A percentile compares a stretch with the other conserved stretches of the same genome.
These are phyloP conservation scores for Talaromyces albobiverticillius DNA, from an alignment of 2,329 filamentous ascomycete species.

Conservation along the genomic window DNA sequence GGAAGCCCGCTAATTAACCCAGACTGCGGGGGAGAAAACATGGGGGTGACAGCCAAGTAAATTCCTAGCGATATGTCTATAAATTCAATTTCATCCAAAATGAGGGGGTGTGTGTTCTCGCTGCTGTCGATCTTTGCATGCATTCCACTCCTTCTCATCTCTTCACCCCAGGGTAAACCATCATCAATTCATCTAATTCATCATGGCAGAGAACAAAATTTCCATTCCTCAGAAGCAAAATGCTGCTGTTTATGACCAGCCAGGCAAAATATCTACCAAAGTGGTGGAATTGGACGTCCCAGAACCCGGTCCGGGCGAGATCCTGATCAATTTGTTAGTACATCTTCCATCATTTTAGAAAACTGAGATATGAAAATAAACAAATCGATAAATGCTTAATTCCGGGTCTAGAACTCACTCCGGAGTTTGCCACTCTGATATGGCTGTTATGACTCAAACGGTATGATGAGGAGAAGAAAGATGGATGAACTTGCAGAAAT, in stretches of 20 bases:
- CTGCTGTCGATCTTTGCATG: too few species aligned
- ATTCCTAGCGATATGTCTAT: too few species aligned
- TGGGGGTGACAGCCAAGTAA: too few species aligned
- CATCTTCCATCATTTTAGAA: background rate
- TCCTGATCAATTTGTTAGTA: slow-evolving; percentile 59
- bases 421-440: slow-evolving; percentile 64
- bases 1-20: too few species aligned
- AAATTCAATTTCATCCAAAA: too few species aligned
- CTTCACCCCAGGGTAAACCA: background rate
- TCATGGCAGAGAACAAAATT: slow-evolving; percentile 29
- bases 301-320: slow-evolving; percentile 61
- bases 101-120: too few species aligned
- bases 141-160: too few species aligned
- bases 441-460: slow-evolving; percentile 54
- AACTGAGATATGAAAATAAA: too few species aligned
- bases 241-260: slow-evolving; percentile 63
- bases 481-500: background rate
- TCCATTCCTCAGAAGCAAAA: slow-evolving; percentile 59
- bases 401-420: slow-evolving; percentile 52
- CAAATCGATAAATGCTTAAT: background rate
- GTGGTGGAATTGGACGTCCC: slow-evolving; percentile 63
- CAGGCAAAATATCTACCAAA: slow-evolving; percentile 63
- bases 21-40: too few species aligned
- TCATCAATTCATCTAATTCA: background rate
- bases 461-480: slow-evolving; percentile 17